Conservation (phyloP, 2,329 filamentous ascomycete genomes). For the Ophiocordyceps camponoti-rufipedis region DNA sequence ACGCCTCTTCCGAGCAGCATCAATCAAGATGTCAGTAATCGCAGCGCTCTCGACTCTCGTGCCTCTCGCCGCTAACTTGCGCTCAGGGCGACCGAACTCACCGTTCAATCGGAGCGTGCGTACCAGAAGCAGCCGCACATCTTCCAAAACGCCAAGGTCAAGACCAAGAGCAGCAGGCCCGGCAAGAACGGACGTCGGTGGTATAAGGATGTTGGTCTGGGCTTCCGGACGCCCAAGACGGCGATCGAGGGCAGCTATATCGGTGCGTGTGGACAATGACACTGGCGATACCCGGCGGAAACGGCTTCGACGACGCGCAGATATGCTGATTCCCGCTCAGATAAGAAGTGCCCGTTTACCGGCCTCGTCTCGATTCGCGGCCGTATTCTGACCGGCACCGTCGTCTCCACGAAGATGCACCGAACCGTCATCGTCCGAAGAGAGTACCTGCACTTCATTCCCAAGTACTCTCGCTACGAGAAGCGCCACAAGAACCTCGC, state of each 20-base stretch:
- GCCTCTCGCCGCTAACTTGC: constrained; percentile 11
- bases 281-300: too few species aligned
- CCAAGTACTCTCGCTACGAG: constrained; percentile 99
- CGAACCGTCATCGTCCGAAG: constrained; percentile 97
- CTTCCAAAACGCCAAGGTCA: constrained; percentile 95
- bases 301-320: background rate
- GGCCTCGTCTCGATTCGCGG: constrained; percentile 98
- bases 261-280: constrained; percentile 46
- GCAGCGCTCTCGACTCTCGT: constrained; percentile 1
- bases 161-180: constrained; percentile 65
- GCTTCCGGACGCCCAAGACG: constrained; percentile 95
- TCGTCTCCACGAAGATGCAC: constrained; percentile 99
- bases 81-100: constrained; percentile 92
- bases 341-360: constrained; percentile 99
- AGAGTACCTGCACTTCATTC: constrained; percentile 99
- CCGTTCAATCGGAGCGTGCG: constrained; percentile 99
- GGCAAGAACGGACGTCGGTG: constrained; percentile 84
- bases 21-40: constrained; percentile 24
- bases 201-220: constrained; percentile 99
- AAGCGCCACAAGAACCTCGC: constrained; percentile 99
- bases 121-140: constrained; percentile 99
- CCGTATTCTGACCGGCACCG: constrained; percentile 98
- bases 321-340: constrained; percentile 29
- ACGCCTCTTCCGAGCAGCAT: constrained; percentile 20
- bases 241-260: constrained; percentile 99